Evolutionary conservation across 805 yeast species (phyloP), one percentile per base, ranked within the genome.

Genomic region (Naumovozyma dairenensis): DNA sequence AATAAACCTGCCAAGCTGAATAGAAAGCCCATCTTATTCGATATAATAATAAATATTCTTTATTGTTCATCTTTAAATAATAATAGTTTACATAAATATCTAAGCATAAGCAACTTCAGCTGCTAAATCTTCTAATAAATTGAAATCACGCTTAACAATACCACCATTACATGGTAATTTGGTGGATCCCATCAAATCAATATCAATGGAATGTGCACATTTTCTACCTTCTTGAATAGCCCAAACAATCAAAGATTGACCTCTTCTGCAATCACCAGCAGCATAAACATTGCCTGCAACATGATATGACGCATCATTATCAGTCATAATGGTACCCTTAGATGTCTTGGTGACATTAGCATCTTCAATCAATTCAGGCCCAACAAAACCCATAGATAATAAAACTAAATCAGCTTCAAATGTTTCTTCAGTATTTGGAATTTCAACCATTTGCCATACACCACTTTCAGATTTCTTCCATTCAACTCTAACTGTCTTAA

Each of bases 161-260:
- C 94, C 80, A 36, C 97, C 97, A 56, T 82, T 83, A 28, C 95
- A 95, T 40, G 98, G 97, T 51, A 92, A 71, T 53, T 81, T 71
- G 15, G 94, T 71, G 42, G 72, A 62, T 17, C 89, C 87, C 76
- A 77, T 75, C 58, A 89, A 68, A 59, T 60, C 81, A 47, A 67
- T 59, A 56, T 89, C 98, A 43, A 89, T 93, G 49, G 84, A 86
- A 46, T 95, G 72, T 24, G 98, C 98, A 74, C 96, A 86, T 63
- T 89, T 96, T 68, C 97, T 79, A 46, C 98, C 98, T 65, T 89
- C 98, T 66, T 92, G 97, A 49, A 89, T 89, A 65, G 97, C 98
- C 97, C 97, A 92, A 36, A 89, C 98, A 59, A 89, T 89, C 60
- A 89, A 73, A 2, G 96, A 84, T 68, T 89, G 98, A 19, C 98